phyloP scores from a whole-genome alignment of 1,284 basidiomycete genomes.

The Psilocybe mexicana region DNA sequence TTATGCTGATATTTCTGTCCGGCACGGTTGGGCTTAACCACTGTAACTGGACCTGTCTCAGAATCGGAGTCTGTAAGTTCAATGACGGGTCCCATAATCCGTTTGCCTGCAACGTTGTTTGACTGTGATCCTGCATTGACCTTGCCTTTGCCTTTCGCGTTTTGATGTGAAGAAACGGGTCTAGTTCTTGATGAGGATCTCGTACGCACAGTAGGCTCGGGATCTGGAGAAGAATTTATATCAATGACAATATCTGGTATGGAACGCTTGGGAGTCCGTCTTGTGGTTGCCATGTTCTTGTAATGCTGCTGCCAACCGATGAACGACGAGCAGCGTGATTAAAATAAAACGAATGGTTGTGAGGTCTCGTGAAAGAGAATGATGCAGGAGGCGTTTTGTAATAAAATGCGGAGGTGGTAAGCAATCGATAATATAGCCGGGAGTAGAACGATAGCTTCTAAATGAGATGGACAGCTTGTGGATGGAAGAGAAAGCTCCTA shows the following conservation, averaged over 20 bases:
- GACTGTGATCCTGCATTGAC: constrained; percentile 8
- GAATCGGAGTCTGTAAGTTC: constrained; percentile 30
- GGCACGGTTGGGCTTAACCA: neutral
- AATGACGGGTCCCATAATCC: constrained; percentile 23
- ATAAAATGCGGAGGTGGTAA: neutral
- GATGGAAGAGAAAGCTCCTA: neutral
- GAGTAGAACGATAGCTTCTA: neutral
- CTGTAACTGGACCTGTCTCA: neutral
- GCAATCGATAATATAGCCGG: neutral
- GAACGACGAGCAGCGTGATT: neutral
- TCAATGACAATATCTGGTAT: constrained; percentile 21
- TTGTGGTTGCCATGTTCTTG: neutral
- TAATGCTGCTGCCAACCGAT: neutral
- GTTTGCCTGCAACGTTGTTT: neutral
- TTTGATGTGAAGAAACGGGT: neutral
- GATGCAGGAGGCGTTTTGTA: neutral
- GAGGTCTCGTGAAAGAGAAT: neutral
- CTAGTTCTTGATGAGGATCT: constrained; percentile 1
- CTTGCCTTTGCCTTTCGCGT: constrained; percentile 9
- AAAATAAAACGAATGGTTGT: neutral
- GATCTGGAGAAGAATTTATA: constrained; percentile 29
- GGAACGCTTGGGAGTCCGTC: neutral
- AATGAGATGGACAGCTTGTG: neutral
- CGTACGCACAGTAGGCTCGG: neutral
- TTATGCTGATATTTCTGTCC: neutral